A percentile compares a stretch with the other conserved stretches of the same genome.
Evolutionary conservation across 768 basidiomycete genomes (phyloP).

Genomic region (Clitopilus hobsonii): DNA sequence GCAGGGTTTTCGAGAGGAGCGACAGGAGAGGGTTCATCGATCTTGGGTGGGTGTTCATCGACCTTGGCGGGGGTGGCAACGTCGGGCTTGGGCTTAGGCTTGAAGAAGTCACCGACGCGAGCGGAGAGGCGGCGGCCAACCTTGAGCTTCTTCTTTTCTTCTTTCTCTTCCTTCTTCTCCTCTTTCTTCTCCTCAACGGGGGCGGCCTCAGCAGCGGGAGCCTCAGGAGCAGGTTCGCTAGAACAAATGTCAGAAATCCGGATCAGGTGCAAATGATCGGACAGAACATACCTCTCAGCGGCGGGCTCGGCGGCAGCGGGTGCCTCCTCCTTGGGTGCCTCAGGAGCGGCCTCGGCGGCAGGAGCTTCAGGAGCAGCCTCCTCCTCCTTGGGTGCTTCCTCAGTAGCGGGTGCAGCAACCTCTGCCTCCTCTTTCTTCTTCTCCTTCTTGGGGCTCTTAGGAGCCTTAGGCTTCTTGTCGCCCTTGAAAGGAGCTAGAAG

Average conservation of each 20-base stretch:
- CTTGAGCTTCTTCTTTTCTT: constrained; percentile 55
- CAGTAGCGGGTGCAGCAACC: constrained; percentile 41
- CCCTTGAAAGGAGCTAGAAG: constrained; percentile 77
- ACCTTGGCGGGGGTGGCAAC: constrained; percentile 72
- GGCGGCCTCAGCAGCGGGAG: constrained; percentile 28
- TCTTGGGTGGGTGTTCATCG: constrained; percentile 84
- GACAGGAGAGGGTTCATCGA: constrained; percentile 77
- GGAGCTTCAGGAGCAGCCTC: constrained; percentile 26
- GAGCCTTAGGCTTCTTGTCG: constrained; percentile 60
- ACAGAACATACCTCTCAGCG: neutral
- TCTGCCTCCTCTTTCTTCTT: constrained; percentile 75
- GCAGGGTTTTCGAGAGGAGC: constrained; percentile 83
- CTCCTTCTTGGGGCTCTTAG: constrained; percentile 78
- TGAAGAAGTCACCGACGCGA: constrained; percentile 82
- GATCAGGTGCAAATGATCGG: neutral
- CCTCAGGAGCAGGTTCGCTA: constrained; percentile 30
- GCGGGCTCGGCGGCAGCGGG: neutral
- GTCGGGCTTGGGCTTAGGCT: constrained; percentile 63
- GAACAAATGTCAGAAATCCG: constrained; percentile 25
- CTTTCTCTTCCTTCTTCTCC: constrained; percentile 45
- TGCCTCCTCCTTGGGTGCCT: constrained; percentile 59
- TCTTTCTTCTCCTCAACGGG: constrained; percentile 36
- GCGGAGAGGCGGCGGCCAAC: constrained; percentile 81
- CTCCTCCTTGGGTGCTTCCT: constrained; percentile 34
- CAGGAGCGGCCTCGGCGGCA: constrained; percentile 33